phyloP scores from a whole-genome alignment of 441 rosid species.

The Theobroma grandiflorum region DNA sequence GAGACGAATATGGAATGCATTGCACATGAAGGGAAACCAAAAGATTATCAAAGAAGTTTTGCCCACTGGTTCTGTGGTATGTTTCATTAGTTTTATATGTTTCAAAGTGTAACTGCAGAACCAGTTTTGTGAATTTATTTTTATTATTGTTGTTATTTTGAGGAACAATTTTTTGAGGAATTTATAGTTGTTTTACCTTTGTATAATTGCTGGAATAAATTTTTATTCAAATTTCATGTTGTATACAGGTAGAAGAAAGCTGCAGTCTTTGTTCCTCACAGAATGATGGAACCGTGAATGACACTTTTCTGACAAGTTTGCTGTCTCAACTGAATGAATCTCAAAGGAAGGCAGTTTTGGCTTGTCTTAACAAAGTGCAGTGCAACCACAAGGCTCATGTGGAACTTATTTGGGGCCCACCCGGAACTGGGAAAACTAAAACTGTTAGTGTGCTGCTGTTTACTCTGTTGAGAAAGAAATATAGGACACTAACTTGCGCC shows the following conservation, averaged over 20 bases:
- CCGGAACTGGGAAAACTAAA: slow-evolving; percentile 77
- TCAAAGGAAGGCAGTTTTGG: slow-evolving; percentile 46
- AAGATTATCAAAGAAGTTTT: slow-evolving; percentile 46
- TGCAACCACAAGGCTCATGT: slow-evolving; percentile 42
- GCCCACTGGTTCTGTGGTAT: slow-evolving; percentile 42
- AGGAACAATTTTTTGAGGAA: neutral
- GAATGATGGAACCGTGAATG: slow-evolving; percentile 15
- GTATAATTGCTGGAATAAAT: neutral
- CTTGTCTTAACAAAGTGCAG: slow-evolving; percentile 33
- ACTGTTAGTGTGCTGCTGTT: slow-evolving; percentile 45
- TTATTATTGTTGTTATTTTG: neutral
- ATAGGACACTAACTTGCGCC: slow-evolving; percentile 56
- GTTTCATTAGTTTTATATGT: neutral
- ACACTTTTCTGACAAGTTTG: neutral
- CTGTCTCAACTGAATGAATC: slow-evolving; percentile 44
- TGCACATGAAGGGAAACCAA: slow-evolving; percentile 40
- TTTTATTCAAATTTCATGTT: neutral
- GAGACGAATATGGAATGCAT: slow-evolving; percentile 61
- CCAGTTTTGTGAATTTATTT: neutral
- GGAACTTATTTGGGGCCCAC: slow-evolving; percentile 75
- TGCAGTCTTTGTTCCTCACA: slow-evolving; percentile 28
- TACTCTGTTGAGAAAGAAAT: slow-evolving; percentile 41
- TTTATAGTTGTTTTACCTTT: neutral
- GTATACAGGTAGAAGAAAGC: slow-evolving; percentile 37
- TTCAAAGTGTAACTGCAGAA: neutral